Evolutionary conservation across 2,329 filamentous ascomycete genomes (phyloP).

Genomic region (Trichoderma afroharzianum): DNA sequence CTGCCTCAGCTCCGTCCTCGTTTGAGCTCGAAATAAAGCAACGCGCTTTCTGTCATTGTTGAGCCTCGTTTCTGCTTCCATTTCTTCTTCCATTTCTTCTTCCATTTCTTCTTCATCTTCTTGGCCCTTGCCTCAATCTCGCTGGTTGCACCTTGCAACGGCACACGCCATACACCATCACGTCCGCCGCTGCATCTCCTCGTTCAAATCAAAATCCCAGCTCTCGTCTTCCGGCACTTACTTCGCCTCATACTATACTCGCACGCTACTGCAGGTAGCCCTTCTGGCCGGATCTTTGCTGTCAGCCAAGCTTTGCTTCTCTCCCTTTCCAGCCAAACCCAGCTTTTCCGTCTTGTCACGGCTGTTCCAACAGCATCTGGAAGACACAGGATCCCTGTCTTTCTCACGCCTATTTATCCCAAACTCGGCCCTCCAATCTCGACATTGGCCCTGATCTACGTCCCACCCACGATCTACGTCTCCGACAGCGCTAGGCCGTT

Average conservation of each 20-base stretch:
- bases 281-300: neutral
- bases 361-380: neutral
- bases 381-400: neutral
- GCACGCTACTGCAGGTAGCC: neutral
- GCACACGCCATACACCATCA: neutral
- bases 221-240: neutral
- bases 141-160: neutral
- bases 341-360: neutral
- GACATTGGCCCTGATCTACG: neutral
- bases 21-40: neutral
- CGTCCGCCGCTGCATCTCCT: neutral
- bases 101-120: neutral
- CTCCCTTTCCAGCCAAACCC: neutral
- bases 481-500: neutral
- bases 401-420: neutral
- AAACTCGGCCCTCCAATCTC: neutral
- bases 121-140: neutral
- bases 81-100: neutral
- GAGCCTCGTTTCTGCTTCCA: neutral
- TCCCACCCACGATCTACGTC: neutral
- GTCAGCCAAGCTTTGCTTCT: neutral
- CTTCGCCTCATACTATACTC: neutral
- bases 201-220: neutral
- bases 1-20: neutral
- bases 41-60: neutral